These are phyloP conservation scores for Mycena sanguinolenta DNA, from an alignment of 768 basidiomycete genomes.

Conservation along the genomic window DNA sequence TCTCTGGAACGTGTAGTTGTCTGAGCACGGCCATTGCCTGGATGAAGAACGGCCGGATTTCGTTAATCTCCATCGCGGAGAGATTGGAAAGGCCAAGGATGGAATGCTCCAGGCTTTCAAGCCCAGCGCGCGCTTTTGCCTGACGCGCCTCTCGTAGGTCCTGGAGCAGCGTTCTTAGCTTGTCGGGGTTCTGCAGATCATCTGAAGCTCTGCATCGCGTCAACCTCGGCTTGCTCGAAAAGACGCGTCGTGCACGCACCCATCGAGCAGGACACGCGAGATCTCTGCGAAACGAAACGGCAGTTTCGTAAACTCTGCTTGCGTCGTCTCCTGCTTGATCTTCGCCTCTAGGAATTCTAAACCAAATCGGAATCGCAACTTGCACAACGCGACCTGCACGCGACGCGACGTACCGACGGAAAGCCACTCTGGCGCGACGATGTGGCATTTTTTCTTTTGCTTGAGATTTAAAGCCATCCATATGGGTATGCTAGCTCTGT, in stretches of 20 bases:
- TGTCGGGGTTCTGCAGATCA: slow-evolving; percentile 88
- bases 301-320: slow-evolving; percentile 80
- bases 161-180: slow-evolving; percentile 87
- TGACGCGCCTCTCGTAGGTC: slow-evolving; percentile 97
- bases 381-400: neutral
- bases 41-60: slow-evolving; percentile 90
- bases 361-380: neutral
- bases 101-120: slow-evolving; percentile 83
- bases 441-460: slow-evolving; percentile 93
- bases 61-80: slow-evolving; percentile 93
- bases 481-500: slow-evolving; percentile 87
- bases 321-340: slow-evolving; percentile 79
- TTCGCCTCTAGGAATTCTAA: slow-evolving; percentile 86
- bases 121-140: slow-evolving; percentile 91
- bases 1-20: slow-evolving; percentile 54
- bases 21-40: slow-evolving; percentile 83
- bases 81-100: slow-evolving; percentile 89
- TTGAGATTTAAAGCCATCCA: slow-evolving; percentile 98
- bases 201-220: slow-evolving; percentile 79
- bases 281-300: slow-evolving; percentile 94
- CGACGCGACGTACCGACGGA: slow-evolving; percentile 72
- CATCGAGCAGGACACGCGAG: slow-evolving; percentile 92
- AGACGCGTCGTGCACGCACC: slow-evolving; percentile 66
- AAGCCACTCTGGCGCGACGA: slow-evolving; percentile 92
- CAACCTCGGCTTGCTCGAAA: too few species aligned